These are phyloP conservation scores for Lactarius sanguifluus DNA, from an alignment of 768 basidiomycete species.

Conservation along the genomic window DNA sequence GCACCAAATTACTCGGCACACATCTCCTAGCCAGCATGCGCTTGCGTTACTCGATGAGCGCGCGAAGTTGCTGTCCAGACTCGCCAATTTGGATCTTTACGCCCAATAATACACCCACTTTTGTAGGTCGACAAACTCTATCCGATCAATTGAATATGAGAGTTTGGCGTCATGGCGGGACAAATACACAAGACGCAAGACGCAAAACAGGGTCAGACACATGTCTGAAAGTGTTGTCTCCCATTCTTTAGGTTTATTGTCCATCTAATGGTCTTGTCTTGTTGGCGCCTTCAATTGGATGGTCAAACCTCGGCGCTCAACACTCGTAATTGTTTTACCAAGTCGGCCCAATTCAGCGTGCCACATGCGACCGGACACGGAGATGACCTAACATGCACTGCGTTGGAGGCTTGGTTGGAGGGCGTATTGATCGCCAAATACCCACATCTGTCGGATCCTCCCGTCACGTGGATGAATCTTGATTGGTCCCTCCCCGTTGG, in stretches of 20 bases:
- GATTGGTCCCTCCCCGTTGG: slow-evolving; percentile 8
- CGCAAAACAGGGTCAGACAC: neutral
- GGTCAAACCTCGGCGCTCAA: neutral
- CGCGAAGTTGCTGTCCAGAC: slow-evolving; percentile 52
- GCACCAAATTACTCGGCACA: slow-evolving; percentile 37
- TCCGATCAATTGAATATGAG: slow-evolving; percentile 14
- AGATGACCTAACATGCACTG: neutral
- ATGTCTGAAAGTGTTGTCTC: slow-evolving; percentile 14
- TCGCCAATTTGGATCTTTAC: slow-evolving; percentile 45
- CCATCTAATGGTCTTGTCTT: slow-evolving; percentile 1
- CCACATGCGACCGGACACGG: neutral
- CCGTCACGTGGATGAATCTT: slow-evolving; percentile 18
- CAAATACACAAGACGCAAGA: neutral
- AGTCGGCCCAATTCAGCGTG: neutral
- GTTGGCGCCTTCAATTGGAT: neutral
- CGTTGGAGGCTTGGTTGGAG: no score
- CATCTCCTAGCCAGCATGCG: slow-evolving; percentile 46
- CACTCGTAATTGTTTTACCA: slow-evolving; percentile 17
- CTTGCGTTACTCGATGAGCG: slow-evolving; percentile 57
- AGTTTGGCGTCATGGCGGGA: neutral
- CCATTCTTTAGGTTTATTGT: slow-evolving; percentile 18
- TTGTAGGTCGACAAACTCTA: neutral
- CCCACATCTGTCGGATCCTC: slow-evolving; percentile 17
- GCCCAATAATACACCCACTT: slow-evolving; percentile 1
- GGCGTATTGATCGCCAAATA: slow-evolving; percentile 19